Evolutionary conservation across 2,329 filamentous ascomycete species (phyloP).

Genomic region (Aspergillus sp.): DNA sequence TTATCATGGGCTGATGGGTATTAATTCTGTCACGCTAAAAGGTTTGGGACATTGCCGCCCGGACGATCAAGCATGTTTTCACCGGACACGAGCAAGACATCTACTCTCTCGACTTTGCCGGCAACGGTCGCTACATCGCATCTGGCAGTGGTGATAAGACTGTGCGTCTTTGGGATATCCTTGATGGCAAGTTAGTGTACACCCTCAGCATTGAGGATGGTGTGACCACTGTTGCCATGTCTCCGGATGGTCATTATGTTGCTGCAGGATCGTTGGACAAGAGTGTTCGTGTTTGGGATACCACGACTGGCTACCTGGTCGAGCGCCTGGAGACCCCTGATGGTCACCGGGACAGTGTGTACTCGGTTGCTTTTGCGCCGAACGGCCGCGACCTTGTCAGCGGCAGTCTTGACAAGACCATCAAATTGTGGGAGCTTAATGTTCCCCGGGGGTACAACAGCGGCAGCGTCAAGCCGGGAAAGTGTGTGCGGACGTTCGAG

Average conservation of each 20-base stretch:
- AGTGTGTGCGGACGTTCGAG: conserved; percentile 94
- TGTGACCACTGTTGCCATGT: conserved; percentile 95
- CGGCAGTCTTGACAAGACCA: conserved; percentile 93
- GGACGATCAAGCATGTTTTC: conserved; percentile 86
- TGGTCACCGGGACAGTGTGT: conserved; percentile 94
- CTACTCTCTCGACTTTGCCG: conserved; percentile 90
- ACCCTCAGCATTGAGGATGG: conserved; percentile 92
- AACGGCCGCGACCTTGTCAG: conserved; percentile 89
- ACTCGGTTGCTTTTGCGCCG: conserved; percentile 92
- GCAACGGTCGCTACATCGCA: conserved; percentile 87
- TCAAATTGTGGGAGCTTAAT: conserved; percentile 97
- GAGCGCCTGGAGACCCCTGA: conserved; percentile 89
- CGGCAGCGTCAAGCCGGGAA: conserved; percentile 70
- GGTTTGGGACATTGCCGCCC: conserved; percentile 88
- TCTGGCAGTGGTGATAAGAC: conserved; percentile 93
- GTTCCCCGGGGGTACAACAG: conserved; percentile 62
- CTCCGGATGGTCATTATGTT: conserved; percentile 87
- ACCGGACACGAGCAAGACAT: conserved; percentile 98
- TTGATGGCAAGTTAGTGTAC: conserved; percentile 71
- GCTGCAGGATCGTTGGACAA: conserved; percentile 94
- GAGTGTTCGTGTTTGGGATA: conserved; percentile 97
- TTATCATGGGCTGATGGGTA: neutral
- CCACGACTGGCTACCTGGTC: conserved; percentile 73
- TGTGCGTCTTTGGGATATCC: conserved; percentile 93
- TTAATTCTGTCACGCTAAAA: conserved; percentile 31